Percentiles rank a stretch among this genome's conserved stretches.
Evolutionary conservation across 306 rosid species (phyloP).

Genomic region (Citrullus amarus): DNA sequence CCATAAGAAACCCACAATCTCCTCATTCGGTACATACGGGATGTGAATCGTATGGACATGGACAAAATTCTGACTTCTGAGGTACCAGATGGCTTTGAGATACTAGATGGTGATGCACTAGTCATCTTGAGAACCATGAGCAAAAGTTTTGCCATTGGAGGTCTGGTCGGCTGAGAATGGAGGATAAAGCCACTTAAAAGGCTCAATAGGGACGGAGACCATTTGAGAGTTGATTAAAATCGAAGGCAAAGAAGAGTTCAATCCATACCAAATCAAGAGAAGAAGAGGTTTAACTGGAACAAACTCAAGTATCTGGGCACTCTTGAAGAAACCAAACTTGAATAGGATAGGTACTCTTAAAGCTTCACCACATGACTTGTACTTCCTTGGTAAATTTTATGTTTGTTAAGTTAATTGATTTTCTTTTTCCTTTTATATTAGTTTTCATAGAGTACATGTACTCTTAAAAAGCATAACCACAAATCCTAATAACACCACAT

Average conservation of each 20-base stretch:
- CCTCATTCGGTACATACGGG: too few relatives aligned
- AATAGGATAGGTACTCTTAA: too few relatives aligned
- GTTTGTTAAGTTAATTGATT: too few relatives aligned
- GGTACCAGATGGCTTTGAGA: slow-evolving; percentile 65
- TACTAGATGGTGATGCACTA: too few relatives aligned
- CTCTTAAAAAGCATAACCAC: too few relatives aligned
- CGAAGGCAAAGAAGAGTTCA: slow-evolving; percentile 58
- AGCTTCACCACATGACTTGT: too few relatives aligned
- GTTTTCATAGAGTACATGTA: too few relatives aligned
- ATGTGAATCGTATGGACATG: too few relatives aligned
- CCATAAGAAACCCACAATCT: too few relatives aligned
- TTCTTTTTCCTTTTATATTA: too few relatives aligned
- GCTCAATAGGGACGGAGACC: slow-evolving; percentile 87
- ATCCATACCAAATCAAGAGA: slow-evolving; percentile 70
- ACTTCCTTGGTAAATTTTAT: too few relatives aligned
- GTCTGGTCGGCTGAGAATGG: slow-evolving; percentile 63
- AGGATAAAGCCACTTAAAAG: slow-evolving; percentile 63
- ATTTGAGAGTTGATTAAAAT: slow-evolving; percentile 79
- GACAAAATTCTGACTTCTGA: not conserved
- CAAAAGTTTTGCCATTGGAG: slow-evolving; percentile 44
- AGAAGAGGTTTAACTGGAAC: slow-evolving; percentile 49
- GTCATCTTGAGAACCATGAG: slow-evolving; percentile 35
- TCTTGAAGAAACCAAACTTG: not conserved
- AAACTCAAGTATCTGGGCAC: slow-evolving; percentile 35
- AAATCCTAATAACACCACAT: too few relatives aligned